A percentile compares a stretch with the other conserved stretches of the same genome.
These are phyloP conservation scores for Botrytis fragariae DNA, from an alignment of 2,329 filamentous ascomycete genomes.

Conservation along the genomic window DNA sequence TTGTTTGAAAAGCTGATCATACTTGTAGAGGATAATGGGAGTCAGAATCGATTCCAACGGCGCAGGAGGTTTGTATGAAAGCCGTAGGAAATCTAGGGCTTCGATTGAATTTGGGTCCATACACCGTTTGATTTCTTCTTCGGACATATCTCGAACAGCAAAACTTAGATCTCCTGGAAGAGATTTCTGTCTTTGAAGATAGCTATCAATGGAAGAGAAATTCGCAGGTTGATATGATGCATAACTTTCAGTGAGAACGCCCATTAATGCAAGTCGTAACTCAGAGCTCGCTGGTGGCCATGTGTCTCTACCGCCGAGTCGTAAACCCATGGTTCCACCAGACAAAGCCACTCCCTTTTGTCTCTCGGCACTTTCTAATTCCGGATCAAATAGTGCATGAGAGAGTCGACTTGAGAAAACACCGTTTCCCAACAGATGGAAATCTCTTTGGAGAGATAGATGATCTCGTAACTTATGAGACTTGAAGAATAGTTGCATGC, in stretches of 20 bases:
- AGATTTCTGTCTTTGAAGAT: conserved; percentile 36
- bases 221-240: conserved; percentile 33
- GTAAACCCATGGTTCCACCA: conserved; percentile 75
- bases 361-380: conserved; percentile 75
- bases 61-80: conserved; percentile 77
- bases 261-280: conserved; percentile 83
- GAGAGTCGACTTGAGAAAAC: conserved; percentile 78
- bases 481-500: conserved; percentile 73
- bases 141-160: conserved; percentile 74
- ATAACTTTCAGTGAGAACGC: conserved; percentile 76
- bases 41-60: conserved; percentile 75
- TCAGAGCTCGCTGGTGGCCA: conserved; percentile 97
- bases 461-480: conserved; percentile 70
- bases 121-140: conserved; percentile 76
- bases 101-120: conserved; percentile 80
- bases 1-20: conserved; percentile 81
- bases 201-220: conserved; percentile 36
- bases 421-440: conserved; percentile 82
- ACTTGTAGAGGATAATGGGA: conserved; percentile 66
- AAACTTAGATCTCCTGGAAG: conserved; percentile 76
- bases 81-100: conserved; percentile 86
- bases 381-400: conserved; percentile 79
- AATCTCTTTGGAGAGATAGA: conserved; percentile 71
- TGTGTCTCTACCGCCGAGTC: conserved; percentile 73
- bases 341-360: conserved; percentile 65